Evolutionary conservation across 179 eudicot genomes (phyloP), one percentile per base, ranked within the genome.

Genomic region (Beta corolliflora): DNA sequence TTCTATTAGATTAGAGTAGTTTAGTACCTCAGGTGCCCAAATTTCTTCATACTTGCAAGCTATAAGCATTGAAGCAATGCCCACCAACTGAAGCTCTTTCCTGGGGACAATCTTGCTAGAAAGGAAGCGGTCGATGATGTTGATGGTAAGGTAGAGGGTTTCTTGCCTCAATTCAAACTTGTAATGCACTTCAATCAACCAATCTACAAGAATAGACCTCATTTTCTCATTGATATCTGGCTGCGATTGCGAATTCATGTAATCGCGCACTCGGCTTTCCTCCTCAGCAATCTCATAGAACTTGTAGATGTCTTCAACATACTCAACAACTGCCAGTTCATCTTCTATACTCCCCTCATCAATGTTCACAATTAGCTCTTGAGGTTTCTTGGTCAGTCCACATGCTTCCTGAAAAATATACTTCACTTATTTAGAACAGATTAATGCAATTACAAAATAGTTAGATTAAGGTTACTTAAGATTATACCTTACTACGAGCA

Each of bases 21-120:
- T 29, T 19, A 56, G 56, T 84, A 80, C 89, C 83, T 93, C 93
- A 41, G 94, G 95, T 29, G 98, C 97, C 98, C 97, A 94, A 53
- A 93, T 94, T 68, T 94, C 97, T 88, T 95, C 98, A 77, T 95
- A 93, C 80, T 95, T 94, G 83, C 97, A 91, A 55, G 98, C 97
- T 25, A 85, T 75, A 6, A 83, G 96, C 98, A 94, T 91, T 25
- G 97, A 89, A 61, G 92, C 80, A 56, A 93, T 80, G n/a, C 98
- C 97, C 16, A 95, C 91, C 64, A 93, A 80, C 86, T 95, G 97
- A 71, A 95, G 87, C 67, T 95, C 98, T 89, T 76, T 91, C 78
- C 98, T 90, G 4, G 81, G 84, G 5, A 91, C 90, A 0, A 72
- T 55, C 83, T 88, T 89, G 45, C 84, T 73, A 9, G 97, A 89